Conservation (phyloP, 805 yeast genomes). For the Candida qinlingensis region DNA sequence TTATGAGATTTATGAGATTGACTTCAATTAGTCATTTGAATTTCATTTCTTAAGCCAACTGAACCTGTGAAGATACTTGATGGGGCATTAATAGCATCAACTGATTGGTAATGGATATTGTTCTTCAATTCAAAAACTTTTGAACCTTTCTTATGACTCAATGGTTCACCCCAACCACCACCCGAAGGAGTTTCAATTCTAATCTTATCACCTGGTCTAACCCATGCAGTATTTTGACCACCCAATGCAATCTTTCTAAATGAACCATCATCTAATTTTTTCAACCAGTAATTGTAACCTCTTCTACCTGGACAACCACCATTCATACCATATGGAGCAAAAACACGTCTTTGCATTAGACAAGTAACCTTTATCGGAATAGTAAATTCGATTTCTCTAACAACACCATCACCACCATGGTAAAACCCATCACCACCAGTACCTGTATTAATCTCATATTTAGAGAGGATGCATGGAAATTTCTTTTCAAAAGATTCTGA, state of each 20-base stretch:
- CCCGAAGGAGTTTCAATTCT: slow-evolving; percentile 37
- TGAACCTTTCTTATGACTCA: background rate
- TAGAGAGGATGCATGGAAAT: slow-evolving; percentile 42
- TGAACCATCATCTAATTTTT: slow-evolving; percentile 25
- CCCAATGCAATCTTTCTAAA: slow-evolving; percentile 29
- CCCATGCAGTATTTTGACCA: slow-evolving; percentile 27
- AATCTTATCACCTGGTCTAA: slow-evolving; percentile 32
- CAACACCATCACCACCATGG: slow-evolving; percentile 46
- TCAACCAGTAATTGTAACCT: slow-evolving; percentile 35
- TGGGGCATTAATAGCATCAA: slow-evolving; percentile 4
- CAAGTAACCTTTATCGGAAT: slow-evolving; percentile 35
- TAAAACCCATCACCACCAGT: slow-evolving; percentile 47
- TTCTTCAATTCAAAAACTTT: background rate
- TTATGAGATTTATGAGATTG: too few species aligned
- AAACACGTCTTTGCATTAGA: slow-evolving; percentile 45
- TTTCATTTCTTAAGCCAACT: slow-evolving; percentile 3
- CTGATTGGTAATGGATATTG: background rate
- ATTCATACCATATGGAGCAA: slow-evolving; percentile 46
- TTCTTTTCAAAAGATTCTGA: slow-evolving; percentile 47
- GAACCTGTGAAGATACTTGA: slow-evolving; percentile 6
- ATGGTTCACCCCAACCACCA: slow-evolving; percentile 34
- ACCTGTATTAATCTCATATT: slow-evolving; percentile 37
- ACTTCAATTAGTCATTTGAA: slow-evolving; percentile 5
- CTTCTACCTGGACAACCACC: slow-evolving; percentile 47
- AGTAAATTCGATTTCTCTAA: slow-evolving; percentile 42